phyloP scores from a whole-genome alignment of 2,329 filamentous ascomycete species.

The Pseudophaeomoniella oleicola region DNA sequence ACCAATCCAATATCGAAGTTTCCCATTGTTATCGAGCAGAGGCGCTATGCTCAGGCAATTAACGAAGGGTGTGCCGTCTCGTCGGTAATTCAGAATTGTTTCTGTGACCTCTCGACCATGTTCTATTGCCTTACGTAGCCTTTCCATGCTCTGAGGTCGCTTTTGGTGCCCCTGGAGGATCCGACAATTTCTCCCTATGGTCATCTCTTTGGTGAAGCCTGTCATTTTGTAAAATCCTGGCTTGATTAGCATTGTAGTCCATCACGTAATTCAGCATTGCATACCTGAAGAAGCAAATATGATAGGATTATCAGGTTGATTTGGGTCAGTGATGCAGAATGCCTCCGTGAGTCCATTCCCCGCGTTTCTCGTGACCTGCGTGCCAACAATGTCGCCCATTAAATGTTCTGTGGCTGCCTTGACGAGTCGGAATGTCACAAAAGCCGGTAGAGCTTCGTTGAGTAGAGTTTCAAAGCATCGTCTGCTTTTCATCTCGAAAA shows the following conservation, averaged over 20 bases:
- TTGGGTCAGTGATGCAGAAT: slow-evolving; percentile 30
- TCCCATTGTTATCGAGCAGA: slow-evolving; percentile 16
- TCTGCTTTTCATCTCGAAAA: slow-evolving; percentile 20
- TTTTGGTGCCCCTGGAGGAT: slow-evolving; percentile 29
- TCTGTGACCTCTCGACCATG: slow-evolving; percentile 27
- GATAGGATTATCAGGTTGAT: slow-evolving; percentile 27
- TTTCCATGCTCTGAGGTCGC: slow-evolving; percentile 16
- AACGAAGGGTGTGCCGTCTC: slow-evolving; percentile 18
- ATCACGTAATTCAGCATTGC: not conserved
- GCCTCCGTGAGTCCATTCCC: slow-evolving; percentile 28
- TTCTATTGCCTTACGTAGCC: slow-evolving; percentile 20
- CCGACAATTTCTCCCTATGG: slow-evolving; percentile 29
- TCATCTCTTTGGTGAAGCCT: slow-evolving; percentile 26
- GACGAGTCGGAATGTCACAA: slow-evolving; percentile 25
- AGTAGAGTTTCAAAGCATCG: slow-evolving; percentile 20
- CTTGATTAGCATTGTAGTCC: not conserved
- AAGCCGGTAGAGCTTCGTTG: slow-evolving; percentile 25
- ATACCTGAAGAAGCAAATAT: slow-evolving; percentile 27
- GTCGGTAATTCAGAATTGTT: slow-evolving; percentile 26
- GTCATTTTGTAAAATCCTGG: slow-evolving; percentile 28
- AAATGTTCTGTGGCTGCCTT: slow-evolving; percentile 25
- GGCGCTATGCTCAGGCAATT: slow-evolving; percentile 18
- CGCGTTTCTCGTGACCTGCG: slow-evolving; percentile 22
- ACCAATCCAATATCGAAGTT: slow-evolving; percentile 17
- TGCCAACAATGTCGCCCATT: slow-evolving; percentile 28